Base-by-base conservation (phyloP, 768 basidiomycete genomes). In the Leccinum broughii region DNA sequence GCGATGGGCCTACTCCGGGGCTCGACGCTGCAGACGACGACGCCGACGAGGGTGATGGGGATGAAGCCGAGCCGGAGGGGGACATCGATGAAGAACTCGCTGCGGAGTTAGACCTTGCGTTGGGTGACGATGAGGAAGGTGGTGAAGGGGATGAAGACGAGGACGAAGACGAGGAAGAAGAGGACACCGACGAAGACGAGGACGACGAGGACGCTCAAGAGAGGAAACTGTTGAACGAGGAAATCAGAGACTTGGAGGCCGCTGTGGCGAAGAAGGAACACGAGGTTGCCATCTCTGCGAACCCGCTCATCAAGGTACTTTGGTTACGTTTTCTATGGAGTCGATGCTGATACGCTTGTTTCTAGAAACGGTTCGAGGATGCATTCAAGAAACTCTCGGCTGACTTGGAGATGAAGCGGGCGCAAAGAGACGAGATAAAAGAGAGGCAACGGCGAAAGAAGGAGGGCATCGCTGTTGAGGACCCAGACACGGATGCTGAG, bases 331-430 rank as follows among this genome's bases (percentile, higher is more conserved):
- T 57, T 7, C 10, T 39, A 32, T 17, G n/a, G 22, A 7, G 8
- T 15, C 20, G 20, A 55, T 8, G 39, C 17, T 62, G 13, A 67
- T 2, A 35, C 39, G 24, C 32, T 34, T 11, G 28, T 60, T 60
- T 54, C 20, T 67, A 95, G 89, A 90, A 89, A 84, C 94, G 94
- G 37, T 95, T 96, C 75, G 93, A 95, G 72, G 95, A 96, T 70
- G 89, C 91, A 17, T 75, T 95, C 68, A 92, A 88, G 79, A 97
- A 96, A 75, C 80, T 97, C 52, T 83, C 87, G 11, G 84, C 86
- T 37, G 94, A 97, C 70, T 77, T 95, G 32, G 94, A 95, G 64
- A 86, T 88, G 83, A 95, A 95, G 71, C 76, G 82, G 10, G 82
- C 82, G 1, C 92, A 93, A 70, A 81, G 88, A 58, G 92, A 93